These are phyloP conservation scores for Clitoria ternatea DNA, from an alignment of 306 rosid species.

Conservation along the genomic window DNA sequence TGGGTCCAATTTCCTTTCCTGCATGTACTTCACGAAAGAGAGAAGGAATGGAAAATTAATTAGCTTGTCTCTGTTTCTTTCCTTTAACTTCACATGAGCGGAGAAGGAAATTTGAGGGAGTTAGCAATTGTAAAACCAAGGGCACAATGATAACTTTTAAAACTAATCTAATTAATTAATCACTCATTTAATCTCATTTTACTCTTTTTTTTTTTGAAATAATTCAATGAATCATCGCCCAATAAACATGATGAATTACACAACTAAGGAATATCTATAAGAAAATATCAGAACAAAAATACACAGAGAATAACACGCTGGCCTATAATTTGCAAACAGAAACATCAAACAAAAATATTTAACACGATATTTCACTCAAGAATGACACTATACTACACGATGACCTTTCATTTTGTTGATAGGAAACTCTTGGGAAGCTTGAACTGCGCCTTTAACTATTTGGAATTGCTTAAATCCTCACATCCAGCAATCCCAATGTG, in stretches of 20 bases:
- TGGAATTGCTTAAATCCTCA: slow-evolving; percentile 20
- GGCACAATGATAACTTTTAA: too few species aligned
- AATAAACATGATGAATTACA: neutral
- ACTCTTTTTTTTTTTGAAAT: too few species aligned
- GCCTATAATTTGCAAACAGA: neutral
- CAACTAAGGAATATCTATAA: neutral
- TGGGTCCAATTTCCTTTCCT: too few species aligned
- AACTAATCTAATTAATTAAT: too few species aligned
- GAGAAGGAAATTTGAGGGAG: too few species aligned
- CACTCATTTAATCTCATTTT: too few species aligned
- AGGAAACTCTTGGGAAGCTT: neutral
- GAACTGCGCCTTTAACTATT: neutral
- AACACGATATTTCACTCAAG: slow-evolving; percentile 15
- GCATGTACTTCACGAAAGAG: too few species aligned
- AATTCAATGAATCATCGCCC: slow-evolving; percentile 4
- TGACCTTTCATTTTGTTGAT: neutral
- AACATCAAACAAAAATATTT: slow-evolving; percentile 7
- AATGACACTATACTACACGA: slow-evolving; percentile 22
- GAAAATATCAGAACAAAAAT: slow-evolving; percentile 13
- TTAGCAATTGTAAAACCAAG: too few species aligned
- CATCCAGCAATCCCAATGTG: slow-evolving; percentile 12
- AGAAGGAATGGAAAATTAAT: too few species aligned
- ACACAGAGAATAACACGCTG: slow-evolving; percentile 14
- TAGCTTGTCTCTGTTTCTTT: too few species aligned
- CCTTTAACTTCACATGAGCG: too few species aligned